Evolutionary conservation across 148 eudicot genomes (phyloP).

Genomic region (Chenopodium quinoa): DNA sequence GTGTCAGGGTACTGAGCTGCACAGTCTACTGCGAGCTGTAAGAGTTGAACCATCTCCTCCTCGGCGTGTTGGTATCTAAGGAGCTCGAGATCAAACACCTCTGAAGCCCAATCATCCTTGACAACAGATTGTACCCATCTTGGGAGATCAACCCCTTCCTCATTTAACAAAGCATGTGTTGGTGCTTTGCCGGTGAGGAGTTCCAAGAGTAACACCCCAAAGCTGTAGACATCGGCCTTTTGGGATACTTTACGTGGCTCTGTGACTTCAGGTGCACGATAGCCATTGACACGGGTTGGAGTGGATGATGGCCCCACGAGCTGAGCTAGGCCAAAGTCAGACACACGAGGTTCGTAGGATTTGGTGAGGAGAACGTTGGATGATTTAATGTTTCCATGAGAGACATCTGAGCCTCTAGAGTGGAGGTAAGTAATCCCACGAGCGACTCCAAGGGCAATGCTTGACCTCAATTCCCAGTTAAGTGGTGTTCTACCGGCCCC

Average conservation of each 20-base stretch:
- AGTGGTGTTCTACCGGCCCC: slow-evolving; percentile 38
- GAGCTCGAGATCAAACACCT: slow-evolving; percentile 44
- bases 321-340: slow-evolving; percentile 38
- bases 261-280: slow-evolving; percentile 47
- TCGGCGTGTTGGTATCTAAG: slow-evolving; percentile 37
- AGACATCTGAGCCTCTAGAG: slow-evolving; percentile 28
- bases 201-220: slow-evolving; percentile 44
- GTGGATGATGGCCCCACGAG: slow-evolving; percentile 35
- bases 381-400: slow-evolving; percentile 42
- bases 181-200: slow-evolving; percentile 51
- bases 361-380: slow-evolving; percentile 42
- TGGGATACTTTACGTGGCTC: slow-evolving; percentile 34
- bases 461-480: slow-evolving; percentile 39
- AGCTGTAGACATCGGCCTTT: slow-evolving; percentile 43
- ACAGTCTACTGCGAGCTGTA: slow-evolving; percentile 41
- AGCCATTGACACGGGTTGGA: slow-evolving; percentile 33
- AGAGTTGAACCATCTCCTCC: slow-evolving; percentile 44
- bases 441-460: slow-evolving; percentile 38
- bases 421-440: slow-evolving; percentile 36
- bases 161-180: slow-evolving; percentile 32
- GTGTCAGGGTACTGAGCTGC: slow-evolving; percentile 36
- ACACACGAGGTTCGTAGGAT: slow-evolving; percentile 31
- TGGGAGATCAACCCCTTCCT: slow-evolving; percentile 44
- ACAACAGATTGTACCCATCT: slow-evolving; percentile 44
- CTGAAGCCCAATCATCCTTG: slow-evolving; percentile 43